These are phyloP conservation scores for Biscutella laevigata DNA, from an alignment of 441 rosid genomes.

Conservation along the genomic window DNA sequence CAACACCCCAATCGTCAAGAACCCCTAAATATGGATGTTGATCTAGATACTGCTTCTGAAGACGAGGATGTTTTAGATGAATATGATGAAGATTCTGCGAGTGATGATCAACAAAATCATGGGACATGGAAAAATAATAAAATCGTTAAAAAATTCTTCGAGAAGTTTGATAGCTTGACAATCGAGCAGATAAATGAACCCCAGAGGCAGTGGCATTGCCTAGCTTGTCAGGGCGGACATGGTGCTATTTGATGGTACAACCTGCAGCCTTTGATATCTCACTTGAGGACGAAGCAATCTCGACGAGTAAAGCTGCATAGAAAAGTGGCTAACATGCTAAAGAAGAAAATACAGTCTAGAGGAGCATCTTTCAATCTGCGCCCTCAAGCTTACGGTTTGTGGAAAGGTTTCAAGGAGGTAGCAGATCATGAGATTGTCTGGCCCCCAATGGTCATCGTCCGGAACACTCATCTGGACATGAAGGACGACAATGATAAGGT, in stretches of 20 bases:
- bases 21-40: no score
- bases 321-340: slow-evolving; percentile 47
- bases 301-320: slow-evolving; percentile 54
- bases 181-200: no score
- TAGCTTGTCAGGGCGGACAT: no score
- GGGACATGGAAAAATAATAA: slow-evolving; percentile 37
- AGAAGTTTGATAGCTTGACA: no score
- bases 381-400: slow-evolving; percentile 47
- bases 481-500: slow-evolving; percentile 57
- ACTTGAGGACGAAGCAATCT: slow-evolving; percentile 56
- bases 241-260: no score
- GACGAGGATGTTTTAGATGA: no score
- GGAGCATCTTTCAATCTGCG: slow-evolving; percentile 43
- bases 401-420: slow-evolving; percentile 52
- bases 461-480: slow-evolving; percentile 53
- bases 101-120: no score
- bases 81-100: no score
- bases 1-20: no score
- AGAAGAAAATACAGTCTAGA: slow-evolving; percentile 40
- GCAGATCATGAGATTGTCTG: slow-evolving; percentile 53
- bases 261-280: no score
- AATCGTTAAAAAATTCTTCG: slow-evolving; percentile 49
- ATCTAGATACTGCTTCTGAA: no score
- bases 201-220: no score
- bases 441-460: slow-evolving; percentile 64